Percentiles rank a stretch among this genome's conserved stretches.
Conservation (phyloP, 768 basidiomycete genomes). For the Heimioporus sp. region DNA sequence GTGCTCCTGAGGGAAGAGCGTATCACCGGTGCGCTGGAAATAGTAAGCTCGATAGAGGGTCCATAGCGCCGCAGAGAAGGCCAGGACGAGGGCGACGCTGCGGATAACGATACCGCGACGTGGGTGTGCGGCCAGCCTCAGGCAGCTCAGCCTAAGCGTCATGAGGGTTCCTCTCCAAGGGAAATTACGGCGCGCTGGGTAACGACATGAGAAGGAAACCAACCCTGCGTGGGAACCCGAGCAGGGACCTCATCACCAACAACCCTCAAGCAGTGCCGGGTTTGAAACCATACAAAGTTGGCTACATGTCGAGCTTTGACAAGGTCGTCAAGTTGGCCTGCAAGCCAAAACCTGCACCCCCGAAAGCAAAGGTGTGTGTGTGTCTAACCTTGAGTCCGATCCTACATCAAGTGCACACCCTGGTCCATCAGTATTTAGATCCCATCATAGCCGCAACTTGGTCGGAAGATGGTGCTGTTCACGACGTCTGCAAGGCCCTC, state of each 20-base stretch:
- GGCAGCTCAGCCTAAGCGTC: neutral
- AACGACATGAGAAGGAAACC: neutral
- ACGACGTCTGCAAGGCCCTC: slow-evolving; percentile 90
- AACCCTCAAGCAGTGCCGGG: slow-evolving; percentile 11
- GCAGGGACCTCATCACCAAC: no score
- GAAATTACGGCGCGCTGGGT: no score
- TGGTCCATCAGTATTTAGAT: slow-evolving; percentile 77
- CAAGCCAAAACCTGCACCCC: slow-evolving; percentile 94
- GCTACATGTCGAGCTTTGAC: slow-evolving; percentile 72
- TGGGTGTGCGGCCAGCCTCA: neutral
- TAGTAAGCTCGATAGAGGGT: slow-evolving; percentile 15
- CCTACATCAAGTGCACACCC: neutral
- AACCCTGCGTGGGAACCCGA: neutral
- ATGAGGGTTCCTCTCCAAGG: neutral
- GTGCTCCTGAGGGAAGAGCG: slow-evolving; percentile 9
- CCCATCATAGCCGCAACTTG: slow-evolving; percentile 96
- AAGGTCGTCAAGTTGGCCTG: slow-evolving; percentile 96
- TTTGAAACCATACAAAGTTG: slow-evolving; percentile 18
- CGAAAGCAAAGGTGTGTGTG: slow-evolving; percentile 91
- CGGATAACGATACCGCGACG: slow-evolving; percentile 22
- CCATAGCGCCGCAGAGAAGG: slow-evolving; percentile 14
- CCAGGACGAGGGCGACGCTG: slow-evolving; percentile 18
- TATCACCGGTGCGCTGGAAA: neutral
- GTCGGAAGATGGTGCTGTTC: slow-evolving; percentile 89
- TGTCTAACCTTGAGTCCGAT: slow-evolving; percentile 5